Percentiles rank a stretch among this genome's conserved stretches.
Conservation (phyloP, 768 basidiomycete genomes). For the Gyrodon lividus region DNA sequence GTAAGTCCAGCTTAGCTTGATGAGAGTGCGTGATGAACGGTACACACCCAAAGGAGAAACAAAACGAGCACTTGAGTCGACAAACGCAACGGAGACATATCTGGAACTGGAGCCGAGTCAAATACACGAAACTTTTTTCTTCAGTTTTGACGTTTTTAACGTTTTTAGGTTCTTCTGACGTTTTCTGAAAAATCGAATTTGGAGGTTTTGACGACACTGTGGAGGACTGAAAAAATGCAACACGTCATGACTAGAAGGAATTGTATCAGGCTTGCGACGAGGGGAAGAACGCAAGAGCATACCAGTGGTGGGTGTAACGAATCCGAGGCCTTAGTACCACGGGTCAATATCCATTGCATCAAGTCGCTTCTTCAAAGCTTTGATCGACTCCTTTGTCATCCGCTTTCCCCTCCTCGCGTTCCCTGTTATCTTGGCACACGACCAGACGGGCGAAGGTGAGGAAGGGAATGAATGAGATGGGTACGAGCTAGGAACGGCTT, state of each 20-base stretch:
- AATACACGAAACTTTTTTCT: background rate
- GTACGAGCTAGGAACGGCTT: background rate
- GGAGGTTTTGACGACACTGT: background rate
- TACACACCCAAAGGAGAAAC: background rate
- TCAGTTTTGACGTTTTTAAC: conserved; percentile 1
- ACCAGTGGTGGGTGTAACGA: background rate
- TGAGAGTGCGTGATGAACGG: background rate
- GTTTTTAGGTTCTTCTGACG: background rate
- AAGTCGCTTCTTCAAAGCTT: conserved; percentile 8
- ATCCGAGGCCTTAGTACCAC: background rate
- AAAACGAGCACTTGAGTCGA: too few relatives aligned
- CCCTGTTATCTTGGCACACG: conserved; percentile 21
- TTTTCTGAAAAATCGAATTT: conserved; percentile 10
- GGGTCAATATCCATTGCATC: conserved; percentile 12
- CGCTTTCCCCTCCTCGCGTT: conserved; percentile 3
- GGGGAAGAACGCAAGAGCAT: background rate
- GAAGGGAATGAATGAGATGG: background rate
- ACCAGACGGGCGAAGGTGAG: conserved; percentile 6
- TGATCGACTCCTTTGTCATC: conserved; percentile 12
- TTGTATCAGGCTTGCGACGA: background rate
- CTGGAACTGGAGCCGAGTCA: background rate
- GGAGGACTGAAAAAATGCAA: background rate
- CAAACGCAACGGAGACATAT: background rate
- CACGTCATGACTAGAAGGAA: background rate
- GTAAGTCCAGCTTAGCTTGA: background rate